Percentiles rank a stretch among this genome's conserved stretches.
phyloP scores from a whole-genome alignment of 2,329 filamentous ascomycete genomes.

The Fusarium sp. region DNA sequence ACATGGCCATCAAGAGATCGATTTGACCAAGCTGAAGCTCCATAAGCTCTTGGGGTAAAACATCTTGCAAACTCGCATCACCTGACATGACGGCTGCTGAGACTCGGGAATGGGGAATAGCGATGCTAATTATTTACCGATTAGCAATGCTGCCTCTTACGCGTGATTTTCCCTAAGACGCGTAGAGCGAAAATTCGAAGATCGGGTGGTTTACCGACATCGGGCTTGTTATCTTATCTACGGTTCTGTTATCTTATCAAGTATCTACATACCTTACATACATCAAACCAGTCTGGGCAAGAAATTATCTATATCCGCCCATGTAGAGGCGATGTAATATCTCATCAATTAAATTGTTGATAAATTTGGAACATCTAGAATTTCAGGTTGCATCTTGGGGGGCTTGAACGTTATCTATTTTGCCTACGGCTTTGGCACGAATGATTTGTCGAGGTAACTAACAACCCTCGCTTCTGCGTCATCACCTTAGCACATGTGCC shows the following conservation, averaged over 20 bases:
- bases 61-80: background rate
- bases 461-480: too few relatives aligned
- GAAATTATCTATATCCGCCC: background rate
- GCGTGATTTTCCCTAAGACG: constrained; percentile 17
- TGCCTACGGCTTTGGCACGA: too few relatives aligned
- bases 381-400: too few relatives aligned
- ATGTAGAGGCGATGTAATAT: too few relatives aligned
- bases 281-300: background rate
- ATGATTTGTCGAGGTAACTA: too few relatives aligned
- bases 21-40: constrained; percentile 63
- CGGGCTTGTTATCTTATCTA: background rate
- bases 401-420: too few relatives aligned
- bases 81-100: background rate
- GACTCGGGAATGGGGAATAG: rapidly evolving
- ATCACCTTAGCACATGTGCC: rapidly evolving
- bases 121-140: too few relatives aligned
- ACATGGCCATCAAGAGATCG: constrained; percentile 68
- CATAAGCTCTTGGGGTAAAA: constrained; percentile 59
- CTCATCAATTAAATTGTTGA: too few relatives aligned
- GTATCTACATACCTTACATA: background rate
- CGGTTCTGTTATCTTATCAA: background rate
- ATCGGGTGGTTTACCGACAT: constrained; percentile 3
- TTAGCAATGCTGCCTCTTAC: background rate
- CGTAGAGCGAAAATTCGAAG: background rate
- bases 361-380: too few relatives aligned